Evolutionary conservation across 441 rosid genomes (phyloP).

Genomic region (Melastoma candidum): DNA sequence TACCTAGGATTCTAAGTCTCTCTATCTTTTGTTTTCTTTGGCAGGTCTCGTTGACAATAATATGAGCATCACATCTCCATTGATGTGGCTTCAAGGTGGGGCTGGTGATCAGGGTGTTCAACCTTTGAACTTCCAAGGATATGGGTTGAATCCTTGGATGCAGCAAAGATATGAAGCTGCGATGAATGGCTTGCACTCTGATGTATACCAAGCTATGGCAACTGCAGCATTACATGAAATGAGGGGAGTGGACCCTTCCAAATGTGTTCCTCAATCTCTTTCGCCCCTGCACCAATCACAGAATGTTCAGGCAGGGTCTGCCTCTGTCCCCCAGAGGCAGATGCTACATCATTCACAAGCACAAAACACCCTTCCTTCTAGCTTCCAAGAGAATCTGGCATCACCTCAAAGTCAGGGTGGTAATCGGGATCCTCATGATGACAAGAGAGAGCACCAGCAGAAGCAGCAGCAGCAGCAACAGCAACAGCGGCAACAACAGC

Average conservation of each 20-base stretch:
- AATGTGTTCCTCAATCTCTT: slow-evolving; percentile 34
- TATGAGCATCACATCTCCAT: slow-evolving; percentile 59
- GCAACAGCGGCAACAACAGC: slow-evolving; percentile 3
- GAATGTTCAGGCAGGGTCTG: slow-evolving; percentile 40
- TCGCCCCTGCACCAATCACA: slow-evolving; percentile 77
- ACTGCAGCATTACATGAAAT: slow-evolving; percentile 95
- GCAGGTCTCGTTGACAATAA: slow-evolving; percentile 74
- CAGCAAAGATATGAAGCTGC: slow-evolving; percentile 84
- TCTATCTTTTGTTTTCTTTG: too few relatives aligned
- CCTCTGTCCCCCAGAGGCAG: slow-evolving; percentile 46
- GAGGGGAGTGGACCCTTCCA: slow-evolving; percentile 63
- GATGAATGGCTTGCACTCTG: slow-evolving; percentile 75
- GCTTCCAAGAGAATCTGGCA: slow-evolving; percentile 50
- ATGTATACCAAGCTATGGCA: slow-evolving; percentile 93
- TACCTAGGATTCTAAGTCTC: too few relatives aligned
- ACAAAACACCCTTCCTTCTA: slow-evolving; percentile 44
- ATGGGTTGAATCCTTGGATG: slow-evolving; percentile 91
- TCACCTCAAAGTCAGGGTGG: slow-evolving; percentile 30
- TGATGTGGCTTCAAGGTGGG: slow-evolving; percentile 73
- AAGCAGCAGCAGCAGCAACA: slow-evolving; percentile 69
- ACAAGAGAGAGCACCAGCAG: slow-evolving; percentile 24
- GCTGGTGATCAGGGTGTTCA: slow-evolving; percentile 60
- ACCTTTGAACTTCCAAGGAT: slow-evolving; percentile 66
- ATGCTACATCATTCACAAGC: slow-evolving; percentile 59
- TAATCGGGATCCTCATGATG: slow-evolving; percentile 20